Conservation (phyloP, 2,329 filamentous ascomycete species). For the Microdochium trichocladiopsis region DNA sequence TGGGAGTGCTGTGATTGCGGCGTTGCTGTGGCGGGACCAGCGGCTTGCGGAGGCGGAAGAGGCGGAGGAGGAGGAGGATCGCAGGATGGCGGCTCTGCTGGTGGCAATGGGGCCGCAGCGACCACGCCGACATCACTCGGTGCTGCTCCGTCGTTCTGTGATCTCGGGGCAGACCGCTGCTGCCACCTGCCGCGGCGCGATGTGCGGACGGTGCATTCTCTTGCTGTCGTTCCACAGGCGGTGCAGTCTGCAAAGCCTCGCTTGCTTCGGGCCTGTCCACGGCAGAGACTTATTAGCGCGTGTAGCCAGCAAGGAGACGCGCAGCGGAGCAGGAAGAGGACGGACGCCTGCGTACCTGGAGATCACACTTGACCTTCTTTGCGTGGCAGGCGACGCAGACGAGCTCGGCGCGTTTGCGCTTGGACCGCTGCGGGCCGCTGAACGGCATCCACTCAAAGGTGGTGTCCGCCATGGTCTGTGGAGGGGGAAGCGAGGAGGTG, state of each 20-base stretch:
- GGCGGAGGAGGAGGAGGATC: background rate
- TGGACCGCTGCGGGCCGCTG: conserved; percentile 15
- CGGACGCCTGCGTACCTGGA: conserved; percentile 13
- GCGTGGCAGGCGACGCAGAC: conserved; percentile 23
- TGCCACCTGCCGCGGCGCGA: background rate
- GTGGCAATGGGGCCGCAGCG: background rate
- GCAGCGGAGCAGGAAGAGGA: background rate
- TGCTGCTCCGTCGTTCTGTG: no score
- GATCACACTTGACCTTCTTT: conserved; percentile 27
- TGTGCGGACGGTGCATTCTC: background rate
- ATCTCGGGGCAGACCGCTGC: background rate
- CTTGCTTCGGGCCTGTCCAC: background rate
- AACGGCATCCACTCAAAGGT: conserved; percentile 24
- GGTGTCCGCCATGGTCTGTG: conserved; percentile 17
- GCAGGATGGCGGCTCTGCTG: background rate
- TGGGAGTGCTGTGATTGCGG: conserved; percentile 1
- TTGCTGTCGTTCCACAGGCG: background rate
- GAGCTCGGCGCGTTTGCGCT: conserved; percentile 22
- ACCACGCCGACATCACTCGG: no score
- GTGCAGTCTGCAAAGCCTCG: background rate
- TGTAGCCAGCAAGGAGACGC: no score
- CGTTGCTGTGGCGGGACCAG: background rate
- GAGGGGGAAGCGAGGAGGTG: no score
- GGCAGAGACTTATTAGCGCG: no score
- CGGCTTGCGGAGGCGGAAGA: background rate